phyloP scores from a whole-genome alignment of 768 basidiomycete species.

The Calocybe cyanea region DNA sequence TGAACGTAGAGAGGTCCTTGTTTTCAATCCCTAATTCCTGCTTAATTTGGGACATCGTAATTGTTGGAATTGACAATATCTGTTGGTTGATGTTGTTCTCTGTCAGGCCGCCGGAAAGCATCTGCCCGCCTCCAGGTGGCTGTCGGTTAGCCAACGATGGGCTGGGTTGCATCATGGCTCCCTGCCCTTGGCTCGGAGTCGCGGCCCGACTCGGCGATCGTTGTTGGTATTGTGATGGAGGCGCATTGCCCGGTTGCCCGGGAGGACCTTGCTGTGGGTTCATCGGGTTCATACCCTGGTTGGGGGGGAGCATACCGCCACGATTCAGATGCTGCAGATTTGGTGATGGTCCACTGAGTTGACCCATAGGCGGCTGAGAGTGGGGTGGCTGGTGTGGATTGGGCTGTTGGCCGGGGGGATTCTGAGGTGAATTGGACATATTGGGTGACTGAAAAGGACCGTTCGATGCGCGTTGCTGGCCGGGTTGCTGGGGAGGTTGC shows the following conservation, averaged over 20 bases:
- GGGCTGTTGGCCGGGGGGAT: constrained; percentile 25
- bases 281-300: constrained; percentile 34
- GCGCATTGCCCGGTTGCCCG: constrained; percentile 28
- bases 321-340: constrained; percentile 42
- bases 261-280: constrained; percentile 27
- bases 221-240: constrained; percentile 37
- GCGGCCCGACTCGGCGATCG: constrained; percentile 60
- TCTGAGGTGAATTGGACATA: constrained; percentile 59
- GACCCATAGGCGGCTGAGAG: constrained; percentile 40
- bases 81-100: constrained; percentile 35
- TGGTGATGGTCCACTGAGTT: constrained; percentile 47
- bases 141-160: constrained; percentile 53
- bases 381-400: constrained; percentile 22
- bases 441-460: constrained; percentile 65
- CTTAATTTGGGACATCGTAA: constrained; percentile 20
- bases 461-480: constrained; percentile 32
- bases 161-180: constrained; percentile 49
- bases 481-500: constrained; percentile 17
- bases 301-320: constrained; percentile 48
- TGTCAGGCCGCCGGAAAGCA: constrained; percentile 12
- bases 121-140: constrained; percentile 33
- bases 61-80: constrained; percentile 34
- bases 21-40: constrained; percentile 14
- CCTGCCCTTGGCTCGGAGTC: constrained; percentile 19
- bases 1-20: constrained; percentile 12